Base-by-base conservation (phyloP, 495 filamentous ascomycete genomes). In the Cudoniella acicularis region DNA sequence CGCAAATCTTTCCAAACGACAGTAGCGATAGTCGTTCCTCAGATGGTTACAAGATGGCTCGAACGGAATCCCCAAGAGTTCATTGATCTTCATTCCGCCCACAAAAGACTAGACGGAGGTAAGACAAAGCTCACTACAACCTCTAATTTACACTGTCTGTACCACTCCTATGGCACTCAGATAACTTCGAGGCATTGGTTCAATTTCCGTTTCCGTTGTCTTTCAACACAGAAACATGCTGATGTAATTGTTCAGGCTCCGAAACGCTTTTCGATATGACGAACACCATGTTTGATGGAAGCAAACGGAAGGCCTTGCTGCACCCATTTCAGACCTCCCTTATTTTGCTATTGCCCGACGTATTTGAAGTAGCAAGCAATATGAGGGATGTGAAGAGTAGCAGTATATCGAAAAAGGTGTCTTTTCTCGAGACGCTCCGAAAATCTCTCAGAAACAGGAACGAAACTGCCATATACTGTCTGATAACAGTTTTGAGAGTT, bases 251-350 rank as follows among this genome's bases (percentile, higher is more conserved):
- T 50, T 9, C n/a, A 50, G 48, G 48, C 3, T 80, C 83, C 13
- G 84, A 87, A 63, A 82, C 80, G 2, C 74, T 87, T 9, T 86
- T 86, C 49, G 84, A 87, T 54, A 85, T 86, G 77, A 76, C 83
- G 1, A 74, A 77, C 42, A 79, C 80, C 4, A 70, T 85, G 27
- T 68, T 75, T 24, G 83, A 87, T 57, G 77, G 75, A 45, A 75
- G 72, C 13, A 74, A 73, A 60, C 72, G 81, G 21, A 78, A 78
- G 40, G 73, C 73, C 3, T 69, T 80, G n/a, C 72, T 87, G 18
- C 84, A 77, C 62, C 84, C 84, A 18, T 74, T 87, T 30, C 84
- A 86, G 66, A 83, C 77, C 18, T 77, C 81, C 23, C 71, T 87
- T 10, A 67, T 86, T 8, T 75, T 87, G 48, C 76, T 87, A 6